Base-by-base conservation (phyloP, 1,139 yeast genomes). In the Chernovozyma sophiae-reginae region DNA sequence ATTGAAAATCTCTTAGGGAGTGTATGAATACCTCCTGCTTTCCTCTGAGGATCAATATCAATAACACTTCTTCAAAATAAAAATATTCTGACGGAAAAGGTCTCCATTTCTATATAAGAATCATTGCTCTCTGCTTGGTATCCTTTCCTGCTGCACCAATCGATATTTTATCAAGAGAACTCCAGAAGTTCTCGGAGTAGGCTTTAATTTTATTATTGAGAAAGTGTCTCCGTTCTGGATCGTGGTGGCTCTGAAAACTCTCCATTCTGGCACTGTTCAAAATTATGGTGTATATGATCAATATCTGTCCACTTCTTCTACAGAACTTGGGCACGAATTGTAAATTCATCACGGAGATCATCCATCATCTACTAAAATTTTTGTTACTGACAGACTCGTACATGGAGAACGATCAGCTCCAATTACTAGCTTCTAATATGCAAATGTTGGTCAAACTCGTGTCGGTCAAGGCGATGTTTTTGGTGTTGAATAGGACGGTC, bases 361-460 rank as follows among this genome's bases (percentile, higher is more conserved):
- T 1, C 30, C 41, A 47, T 51, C 55, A 13, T 51, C 83, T 2
- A 47, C 51, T 11, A 86, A 86, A 30, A 51, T 58, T 34, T 66
- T 68, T 74, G 74, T 69, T 18, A 49, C 52, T 25, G 77, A 68
- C 43, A 47, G 43, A 18, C 56, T 70, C 27, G 37, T 39, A 20
- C 46, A 70, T 35, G 69, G 62, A 22, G 59, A 54, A 30, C 49
- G 58, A 11, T 45, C 58, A 7, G 63, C 25, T 5, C 6, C 18
- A 4, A 8, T 78, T n/a, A 42, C 56, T 0, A 43, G 52, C 34
- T 59, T 74, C 46, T 64, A 72, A n/a, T 60, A 72, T 47, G 79
- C 74, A 10, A 55, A 68, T 29, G 75, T 69, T 25, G 57, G 55
- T 42, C 42, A 49, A 14, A 48, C 65, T 12, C 56, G 58, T 19